phyloP scores from a whole-genome alignment of 202 grass and related monocot species.

The Schoenoplectus triqueter region DNA sequence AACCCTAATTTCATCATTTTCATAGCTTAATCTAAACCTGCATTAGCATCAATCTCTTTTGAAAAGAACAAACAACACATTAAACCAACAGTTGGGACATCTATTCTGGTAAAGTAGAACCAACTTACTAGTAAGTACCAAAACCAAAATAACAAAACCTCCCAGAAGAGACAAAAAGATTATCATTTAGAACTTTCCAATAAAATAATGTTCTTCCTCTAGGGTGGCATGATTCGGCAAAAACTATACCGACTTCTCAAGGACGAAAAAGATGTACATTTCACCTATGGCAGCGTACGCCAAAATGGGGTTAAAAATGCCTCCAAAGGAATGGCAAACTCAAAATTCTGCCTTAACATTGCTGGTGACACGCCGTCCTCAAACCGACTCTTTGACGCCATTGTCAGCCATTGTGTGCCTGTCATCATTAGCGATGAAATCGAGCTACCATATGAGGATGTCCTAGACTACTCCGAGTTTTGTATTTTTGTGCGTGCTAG shows the following conservation, averaged over 20 bases:
- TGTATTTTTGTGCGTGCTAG: slow-evolving; percentile 74
- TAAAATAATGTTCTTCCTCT: slow-evolving; percentile 13
- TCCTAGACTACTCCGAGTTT: slow-evolving; percentile 82
- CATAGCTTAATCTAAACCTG: not conserved
- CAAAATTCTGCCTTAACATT: slow-evolving; percentile 84
- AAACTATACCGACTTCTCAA: slow-evolving; percentile 68
- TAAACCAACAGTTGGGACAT: not conserved
- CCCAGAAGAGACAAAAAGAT: not conserved
- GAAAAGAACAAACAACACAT: not conserved
- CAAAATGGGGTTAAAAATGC: slow-evolving; percentile 71
- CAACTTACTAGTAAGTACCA: slow-evolving; percentile 13
- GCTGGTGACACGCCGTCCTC: slow-evolving; percentile 84
- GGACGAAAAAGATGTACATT: slow-evolving; percentile 66
- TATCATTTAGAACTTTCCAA: not conserved
- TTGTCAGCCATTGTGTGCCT: slow-evolving; percentile 78
- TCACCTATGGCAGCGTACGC: slow-evolving; percentile 74
- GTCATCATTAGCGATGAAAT: slow-evolving; percentile 83
- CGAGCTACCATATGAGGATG: slow-evolving; percentile 85
- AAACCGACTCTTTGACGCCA: slow-evolving; percentile 90
- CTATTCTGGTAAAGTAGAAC: not conserved
- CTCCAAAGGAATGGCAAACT: slow-evolving; percentile 63
- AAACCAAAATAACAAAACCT: not conserved
- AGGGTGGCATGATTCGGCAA: slow-evolving; percentile 80
- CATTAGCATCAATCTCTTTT: slow-evolving; percentile 9
- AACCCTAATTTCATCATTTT: not conserved